Conservation (phyloP, 805 yeast genomes). For the Candida andamanensis region DNA sequence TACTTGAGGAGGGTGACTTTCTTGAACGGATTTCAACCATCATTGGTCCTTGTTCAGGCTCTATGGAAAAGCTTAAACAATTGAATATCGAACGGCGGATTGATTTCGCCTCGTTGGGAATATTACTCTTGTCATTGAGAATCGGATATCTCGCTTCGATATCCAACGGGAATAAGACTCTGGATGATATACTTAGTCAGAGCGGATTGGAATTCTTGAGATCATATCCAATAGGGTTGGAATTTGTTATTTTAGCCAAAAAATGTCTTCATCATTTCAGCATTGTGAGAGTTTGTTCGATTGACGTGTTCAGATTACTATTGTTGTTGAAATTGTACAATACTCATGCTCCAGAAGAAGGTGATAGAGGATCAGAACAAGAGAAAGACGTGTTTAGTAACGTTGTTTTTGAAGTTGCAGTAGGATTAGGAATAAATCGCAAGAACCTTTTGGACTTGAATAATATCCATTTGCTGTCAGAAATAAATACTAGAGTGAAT, state of each 20-base stretch:
- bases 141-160: constrained; percentile 29
- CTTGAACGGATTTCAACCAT: constrained; percentile 38
- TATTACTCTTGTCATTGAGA: constrained; percentile 27
- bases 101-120: constrained; percentile 32
- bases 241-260: constrained; percentile 25
- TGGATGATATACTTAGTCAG: constrained; percentile 5
- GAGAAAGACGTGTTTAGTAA: constrained; percentile 47
- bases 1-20: constrained; percentile 54
- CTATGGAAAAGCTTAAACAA: constrained; percentile 14
- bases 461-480: too few species aligned
- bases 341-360: constrained; percentile 48
- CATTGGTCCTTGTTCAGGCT: constrained; percentile 32
- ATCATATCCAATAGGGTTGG: constrained; percentile 23
- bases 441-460: too few species aligned
- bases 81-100: constrained; percentile 23
- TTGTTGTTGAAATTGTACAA: constrained; percentile 48
- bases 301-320: constrained; percentile 50
- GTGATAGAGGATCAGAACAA: constrained; percentile 55
- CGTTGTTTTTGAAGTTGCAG: constrained; percentile 30
- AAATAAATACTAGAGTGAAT: background rate
- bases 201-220: constrained; percentile 20
- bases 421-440: constrained; percentile 1
- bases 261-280: constrained; percentile 32
- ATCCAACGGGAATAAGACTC: constrained; percentile 15
- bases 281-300: constrained; percentile 31